Conservation (phyloP, 2,329 filamentous ascomycete genomes). For the Bertia moriformis region DNA sequence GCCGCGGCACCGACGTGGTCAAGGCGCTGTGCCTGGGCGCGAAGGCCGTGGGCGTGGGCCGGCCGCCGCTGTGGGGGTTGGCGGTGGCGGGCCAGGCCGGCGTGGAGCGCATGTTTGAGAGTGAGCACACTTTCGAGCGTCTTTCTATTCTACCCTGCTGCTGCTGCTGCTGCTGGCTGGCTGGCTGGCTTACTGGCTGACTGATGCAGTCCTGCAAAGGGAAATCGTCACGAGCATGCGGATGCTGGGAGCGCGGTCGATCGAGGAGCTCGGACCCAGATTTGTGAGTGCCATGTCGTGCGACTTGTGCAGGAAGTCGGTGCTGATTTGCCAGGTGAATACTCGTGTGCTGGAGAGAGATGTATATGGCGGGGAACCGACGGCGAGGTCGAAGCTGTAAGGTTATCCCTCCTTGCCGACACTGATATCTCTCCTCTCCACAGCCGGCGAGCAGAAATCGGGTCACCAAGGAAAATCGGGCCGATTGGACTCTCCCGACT, state of each 20-base stretch:
- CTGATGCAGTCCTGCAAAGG: conserved; percentile 37
- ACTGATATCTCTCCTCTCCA: no score
- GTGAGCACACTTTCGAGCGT: no score
- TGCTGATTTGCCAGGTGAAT: conserved; percentile 48
- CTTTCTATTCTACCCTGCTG: no score
- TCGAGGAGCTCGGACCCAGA: conserved; percentile 60
- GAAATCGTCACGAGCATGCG: conserved; percentile 57
- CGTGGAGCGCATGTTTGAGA: conserved; percentile 22
- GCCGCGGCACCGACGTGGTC: conserved; percentile 73
- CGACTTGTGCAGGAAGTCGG: conserved; percentile 4
- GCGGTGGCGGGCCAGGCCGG: conserved; percentile 48
- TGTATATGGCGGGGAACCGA: conserved; percentile 70
- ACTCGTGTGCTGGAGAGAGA: conserved; percentile 67
- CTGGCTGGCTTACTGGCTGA: conserved; percentile 2
- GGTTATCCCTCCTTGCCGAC: no score
- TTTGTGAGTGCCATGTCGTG: conserved; percentile 45
- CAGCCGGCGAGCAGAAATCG: no score
- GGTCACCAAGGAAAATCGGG: no score
- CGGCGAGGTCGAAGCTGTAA: no score
- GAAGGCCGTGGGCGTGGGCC: conserved; percentile 66
- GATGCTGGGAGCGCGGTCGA: conserved; percentile 58
- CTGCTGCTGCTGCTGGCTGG: conserved; percentile 1
- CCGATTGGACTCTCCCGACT: no score
- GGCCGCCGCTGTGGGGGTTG: conserved; percentile 60
- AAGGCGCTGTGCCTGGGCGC: conserved; percentile 83